Percentiles rank a stretch among this genome's conserved stretches.
Evolutionary conservation across 176 grass and related monocot genomes (phyloP).

Genomic region (Typha latifolia): DNA sequence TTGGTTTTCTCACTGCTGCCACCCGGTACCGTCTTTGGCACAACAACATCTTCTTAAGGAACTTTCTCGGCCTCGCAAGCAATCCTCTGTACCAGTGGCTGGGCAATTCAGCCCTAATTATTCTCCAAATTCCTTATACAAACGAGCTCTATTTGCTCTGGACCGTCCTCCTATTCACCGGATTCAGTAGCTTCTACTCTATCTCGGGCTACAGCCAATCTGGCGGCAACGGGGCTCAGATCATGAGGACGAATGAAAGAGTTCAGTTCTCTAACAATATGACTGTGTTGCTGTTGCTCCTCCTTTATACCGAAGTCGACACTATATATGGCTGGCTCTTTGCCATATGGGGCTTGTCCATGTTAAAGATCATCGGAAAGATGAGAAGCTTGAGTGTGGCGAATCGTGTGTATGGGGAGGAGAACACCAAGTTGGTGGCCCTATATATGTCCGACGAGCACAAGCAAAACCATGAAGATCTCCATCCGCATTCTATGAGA

Average conservation of each 20-base stretch:
- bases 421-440: conserved; percentile 5
- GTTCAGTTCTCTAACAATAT: conserved; percentile 1
- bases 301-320: too few relatives aligned
- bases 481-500: conserved; percentile 9
- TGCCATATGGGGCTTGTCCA: background rate
- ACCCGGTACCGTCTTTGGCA: conserved; percentile 7
- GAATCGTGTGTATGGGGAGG: background rate
- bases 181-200: conserved; percentile 9
- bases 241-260: background rate
- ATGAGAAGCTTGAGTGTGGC: background rate
- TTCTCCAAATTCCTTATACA: background rate
- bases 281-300: background rate
- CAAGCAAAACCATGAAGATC: background rate
- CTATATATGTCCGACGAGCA: conserved; percentile 6
- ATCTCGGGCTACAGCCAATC: background rate
- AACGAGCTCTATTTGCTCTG: conserved; percentile 13
- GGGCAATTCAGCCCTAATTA: background rate
- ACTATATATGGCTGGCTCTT: background rate
- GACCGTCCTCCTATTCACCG: background rate
- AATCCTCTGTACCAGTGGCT: background rate
- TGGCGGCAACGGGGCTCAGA: background rate
- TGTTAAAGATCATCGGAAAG: conserved; percentile 2
- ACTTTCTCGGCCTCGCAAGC: background rate
- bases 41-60: background rate
- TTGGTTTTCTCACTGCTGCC: background rate